Percentiles rank a stretch among this genome's conserved stretches.
Conservation (phyloP, 805 yeast genomes). For the Myxozyma neotropica region DNA sequence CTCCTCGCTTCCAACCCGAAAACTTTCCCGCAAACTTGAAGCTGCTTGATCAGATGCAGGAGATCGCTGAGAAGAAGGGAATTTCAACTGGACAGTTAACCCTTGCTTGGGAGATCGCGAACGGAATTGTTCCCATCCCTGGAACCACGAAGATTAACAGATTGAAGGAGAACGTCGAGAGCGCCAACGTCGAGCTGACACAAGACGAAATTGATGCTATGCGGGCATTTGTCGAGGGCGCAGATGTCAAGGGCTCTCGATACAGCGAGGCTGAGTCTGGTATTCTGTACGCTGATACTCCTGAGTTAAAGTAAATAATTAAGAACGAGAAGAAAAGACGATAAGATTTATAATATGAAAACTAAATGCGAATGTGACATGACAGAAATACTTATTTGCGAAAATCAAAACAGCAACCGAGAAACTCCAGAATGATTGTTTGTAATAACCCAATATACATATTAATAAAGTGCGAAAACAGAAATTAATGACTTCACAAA, state of each 20-base stretch:
- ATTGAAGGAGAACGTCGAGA: conserved; percentile 59
- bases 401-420: background rate
- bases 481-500: conserved; percentile 55
- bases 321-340: background rate
- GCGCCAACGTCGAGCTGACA: conserved; percentile 21
- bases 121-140: conserved; percentile 72
- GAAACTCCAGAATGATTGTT: background rate
- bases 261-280: background rate
- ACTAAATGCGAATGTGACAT: background rate
- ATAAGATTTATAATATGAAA: no score
- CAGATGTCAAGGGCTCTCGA: conserved; percentile 13
- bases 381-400: no score
- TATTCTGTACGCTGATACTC: conserved; percentile 15
- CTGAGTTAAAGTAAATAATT: conserved; percentile 5
- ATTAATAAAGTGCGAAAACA: background rate
- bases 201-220: conserved; percentile 22
- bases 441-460: background rate
- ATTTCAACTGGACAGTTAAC: conserved; percentile 68
- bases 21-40: conserved; percentile 56
- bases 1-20: conserved; percentile 59
- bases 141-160: conserved; percentile 65
- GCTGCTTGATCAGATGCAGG: conserved; percentile 53
- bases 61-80: conserved; percentile 51
- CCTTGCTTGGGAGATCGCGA: conserved; percentile 63
- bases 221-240: conserved; percentile 21